phyloP scores from a whole-genome alignment of 768 basidiomycete species.

The Grammothele lineata region DNA sequence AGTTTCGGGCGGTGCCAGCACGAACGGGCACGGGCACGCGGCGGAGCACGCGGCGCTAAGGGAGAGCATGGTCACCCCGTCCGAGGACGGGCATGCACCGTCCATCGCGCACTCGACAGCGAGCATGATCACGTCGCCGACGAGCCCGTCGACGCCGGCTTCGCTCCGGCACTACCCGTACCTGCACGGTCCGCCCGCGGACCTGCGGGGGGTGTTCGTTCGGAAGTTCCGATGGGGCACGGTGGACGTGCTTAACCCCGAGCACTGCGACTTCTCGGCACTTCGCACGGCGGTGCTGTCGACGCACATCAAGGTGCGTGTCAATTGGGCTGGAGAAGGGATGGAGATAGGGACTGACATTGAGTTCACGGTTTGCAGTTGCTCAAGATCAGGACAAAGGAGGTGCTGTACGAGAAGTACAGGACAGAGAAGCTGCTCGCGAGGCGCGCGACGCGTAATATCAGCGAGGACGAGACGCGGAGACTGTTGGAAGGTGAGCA shows the following conservation, averaged over 20 bases:
- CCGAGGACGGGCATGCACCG: too few species aligned
- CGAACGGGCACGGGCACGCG: constrained; percentile 23
- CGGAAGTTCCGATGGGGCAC: constrained; percentile 87
- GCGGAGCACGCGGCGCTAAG: constrained; percentile 24
- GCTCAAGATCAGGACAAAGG: constrained; percentile 78
- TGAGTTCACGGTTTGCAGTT: too few species aligned
- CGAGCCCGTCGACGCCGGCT: constrained; percentile 19
- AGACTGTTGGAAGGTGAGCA: constrained; percentile 69
- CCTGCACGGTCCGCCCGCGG: constrained; percentile 55
- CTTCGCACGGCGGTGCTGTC: constrained; percentile 80
- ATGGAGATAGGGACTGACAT: neutral
- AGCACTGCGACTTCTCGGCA: constrained; percentile 84
- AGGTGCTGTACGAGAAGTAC: constrained; percentile 91
- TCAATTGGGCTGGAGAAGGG: neutral
- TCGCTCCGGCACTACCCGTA: constrained; percentile 32
- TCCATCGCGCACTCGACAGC: constrained; percentile 31
- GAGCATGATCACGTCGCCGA: constrained; percentile 17
- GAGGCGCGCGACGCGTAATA: constrained; percentile 74
- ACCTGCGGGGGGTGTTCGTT: constrained; percentile 70
- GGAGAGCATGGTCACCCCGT: constrained; percentile 30
- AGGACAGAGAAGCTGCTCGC: constrained; percentile 89
- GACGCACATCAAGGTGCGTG: constrained; percentile 76
- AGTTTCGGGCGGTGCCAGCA: constrained; percentile 23
- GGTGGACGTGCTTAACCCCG: constrained; percentile 80
- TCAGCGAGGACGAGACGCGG: constrained; percentile 70